Percentiles rank a stretch among this genome's conserved stretches.
These are phyloP conservation scores for Besnoitia besnoiti DNA, from an alignment of 169 alveolate species.

Conservation along the genomic window DNA sequence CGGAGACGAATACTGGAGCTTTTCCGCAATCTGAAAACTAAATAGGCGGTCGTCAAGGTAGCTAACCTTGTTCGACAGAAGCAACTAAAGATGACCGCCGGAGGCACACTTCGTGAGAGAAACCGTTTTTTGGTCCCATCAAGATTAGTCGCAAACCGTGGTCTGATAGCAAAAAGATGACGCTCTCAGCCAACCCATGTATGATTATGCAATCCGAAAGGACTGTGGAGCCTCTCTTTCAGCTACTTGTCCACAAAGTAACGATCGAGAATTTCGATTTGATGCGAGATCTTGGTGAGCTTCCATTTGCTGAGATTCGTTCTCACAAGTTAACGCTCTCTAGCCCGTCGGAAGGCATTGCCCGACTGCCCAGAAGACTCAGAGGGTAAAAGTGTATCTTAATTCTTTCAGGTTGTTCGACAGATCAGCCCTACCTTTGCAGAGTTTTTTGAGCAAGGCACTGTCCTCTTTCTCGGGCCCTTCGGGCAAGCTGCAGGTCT, in stretches of 20 bases:
- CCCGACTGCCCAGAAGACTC: conserved; percentile 70
- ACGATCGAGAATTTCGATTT: conserved; percentile 66
- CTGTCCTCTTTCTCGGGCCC: conserved; percentile 66
- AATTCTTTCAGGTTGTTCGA: background rate
- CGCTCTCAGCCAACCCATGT: background rate
- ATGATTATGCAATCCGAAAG: conserved; percentile 63
- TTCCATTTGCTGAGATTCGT: background rate
- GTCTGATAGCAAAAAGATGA: background rate
- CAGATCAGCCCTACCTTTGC: background rate
- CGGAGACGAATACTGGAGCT: background rate
- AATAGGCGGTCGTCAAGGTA: background rate
- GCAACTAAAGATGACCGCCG: background rate
- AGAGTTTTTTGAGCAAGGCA: conserved; percentile 69
- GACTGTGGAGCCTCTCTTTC: conserved; percentile 67
- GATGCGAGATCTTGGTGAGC: conserved; percentile 66
- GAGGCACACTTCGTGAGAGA: background rate
- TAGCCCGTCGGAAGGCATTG: conserved; percentile 63
- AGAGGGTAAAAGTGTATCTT: conserved; percentile 35
- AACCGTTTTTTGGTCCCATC: too few species aligned
- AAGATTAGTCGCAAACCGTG: too few species aligned
- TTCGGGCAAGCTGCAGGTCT: conserved; percentile 69
- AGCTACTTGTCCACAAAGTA: conserved; percentile 69
- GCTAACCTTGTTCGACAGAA: background rate
- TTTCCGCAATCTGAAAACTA: background rate
- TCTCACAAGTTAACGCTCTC: background rate